Conservation (phyloP, 2,329 filamentous ascomycete genomes). For the Fusarium coicis region DNA sequence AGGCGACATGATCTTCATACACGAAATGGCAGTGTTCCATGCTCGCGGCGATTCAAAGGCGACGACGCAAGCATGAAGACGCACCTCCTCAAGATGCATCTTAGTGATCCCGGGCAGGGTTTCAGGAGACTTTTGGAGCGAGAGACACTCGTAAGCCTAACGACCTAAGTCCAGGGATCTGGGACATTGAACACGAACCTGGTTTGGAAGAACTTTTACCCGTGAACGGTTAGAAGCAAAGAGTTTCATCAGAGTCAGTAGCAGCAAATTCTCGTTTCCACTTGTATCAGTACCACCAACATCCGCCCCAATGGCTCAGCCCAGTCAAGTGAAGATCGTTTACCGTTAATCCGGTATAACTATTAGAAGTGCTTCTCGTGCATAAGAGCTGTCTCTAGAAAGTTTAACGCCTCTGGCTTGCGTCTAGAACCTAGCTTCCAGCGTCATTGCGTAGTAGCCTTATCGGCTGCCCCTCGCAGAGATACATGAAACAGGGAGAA, state of each 20-base stretch:
- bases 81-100: neutral
- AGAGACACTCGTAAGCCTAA: neutral
- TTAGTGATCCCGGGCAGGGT: neutral
- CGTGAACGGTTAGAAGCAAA: neutral
- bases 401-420: neutral
- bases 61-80: neutral
- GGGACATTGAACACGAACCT: neutral
- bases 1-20: no score
- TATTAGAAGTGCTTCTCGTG: neutral
- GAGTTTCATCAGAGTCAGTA: no score
- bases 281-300: neutral
- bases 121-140: neutral
- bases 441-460: neutral
- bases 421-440: neutral
- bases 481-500: rapidly evolving
- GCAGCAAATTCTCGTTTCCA: neutral
- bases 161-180: neutral
- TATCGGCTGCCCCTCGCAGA: neutral
- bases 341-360: neutral
- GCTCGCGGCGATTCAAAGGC: no score
- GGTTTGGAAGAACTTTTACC: neutral
- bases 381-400: neutral
- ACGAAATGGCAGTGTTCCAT: neutral
- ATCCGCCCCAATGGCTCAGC: no score
- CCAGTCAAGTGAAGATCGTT: rapidly evolving